Percentiles rank a stretch among this genome's conserved stretches.
Evolutionary conservation across 2,329 filamentous ascomycete species (phyloP).

Genomic region (Venturia effusa): DNA sequence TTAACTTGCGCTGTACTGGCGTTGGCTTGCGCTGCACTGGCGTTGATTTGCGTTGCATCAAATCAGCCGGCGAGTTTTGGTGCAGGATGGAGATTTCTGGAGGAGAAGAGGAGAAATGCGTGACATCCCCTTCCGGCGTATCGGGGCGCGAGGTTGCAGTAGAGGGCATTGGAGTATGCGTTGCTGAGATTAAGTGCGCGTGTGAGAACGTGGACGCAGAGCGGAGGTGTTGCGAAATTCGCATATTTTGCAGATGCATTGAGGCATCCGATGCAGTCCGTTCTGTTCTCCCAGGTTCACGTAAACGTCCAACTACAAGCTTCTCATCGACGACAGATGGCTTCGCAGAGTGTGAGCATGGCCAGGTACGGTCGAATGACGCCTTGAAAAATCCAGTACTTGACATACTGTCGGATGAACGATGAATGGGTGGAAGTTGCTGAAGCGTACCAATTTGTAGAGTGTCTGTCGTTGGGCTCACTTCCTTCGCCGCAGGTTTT

Average conservation of each 20-base stretch:
- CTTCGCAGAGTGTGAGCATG: conserved; percentile 4
- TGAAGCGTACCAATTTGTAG: background rate
- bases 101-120: background rate
- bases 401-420: background rate
- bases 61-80: background rate
- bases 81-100: background rate
- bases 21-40: background rate
- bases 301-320: background rate
- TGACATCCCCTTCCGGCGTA: background rate
- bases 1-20: conserved; percentile 10
- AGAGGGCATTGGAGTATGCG: background rate
- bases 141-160: background rate
- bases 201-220: conserved; percentile 31
- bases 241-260: conserved; percentile 33
- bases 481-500: background rate
- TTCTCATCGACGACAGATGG: background rate
- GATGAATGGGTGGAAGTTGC: background rate
- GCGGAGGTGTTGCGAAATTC: conserved; percentile 34
- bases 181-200: background rate
- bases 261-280: conserved; percentile 9
- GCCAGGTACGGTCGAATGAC: background rate
- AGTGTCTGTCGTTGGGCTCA: background rate
- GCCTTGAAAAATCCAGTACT: background rate
- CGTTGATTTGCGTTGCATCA: background rate
- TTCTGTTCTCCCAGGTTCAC: background rate